Evolutionary conservation across 192 early-diverging fungal genomes (phyloP).

Genomic region (Coemansia sp.): DNA sequence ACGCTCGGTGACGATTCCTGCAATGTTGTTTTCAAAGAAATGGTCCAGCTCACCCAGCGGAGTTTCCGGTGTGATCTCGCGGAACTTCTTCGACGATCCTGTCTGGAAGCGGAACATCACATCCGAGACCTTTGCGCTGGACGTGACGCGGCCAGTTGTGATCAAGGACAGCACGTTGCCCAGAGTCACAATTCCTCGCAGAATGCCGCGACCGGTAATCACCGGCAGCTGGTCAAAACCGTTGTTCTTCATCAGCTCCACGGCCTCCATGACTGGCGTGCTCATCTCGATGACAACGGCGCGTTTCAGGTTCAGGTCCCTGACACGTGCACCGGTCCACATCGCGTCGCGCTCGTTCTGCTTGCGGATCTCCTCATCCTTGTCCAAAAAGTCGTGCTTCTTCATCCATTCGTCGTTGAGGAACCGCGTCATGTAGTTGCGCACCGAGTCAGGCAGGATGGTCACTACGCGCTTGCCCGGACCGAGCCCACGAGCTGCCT

Average conservation of each 20-base stretch:
- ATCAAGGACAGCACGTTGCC: slow-evolving; percentile 85
- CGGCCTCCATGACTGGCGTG: slow-evolving; percentile 77
- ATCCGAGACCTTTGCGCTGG: slow-evolving; percentile 65
- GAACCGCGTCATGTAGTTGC: slow-evolving; percentile 99
- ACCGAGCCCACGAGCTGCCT: slow-evolving; percentile 82
- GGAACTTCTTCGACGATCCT: slow-evolving; percentile 69
- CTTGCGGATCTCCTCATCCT: slow-evolving; percentile 57
- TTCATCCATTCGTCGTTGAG: slow-evolving; percentile 99
- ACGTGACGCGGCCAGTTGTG: slow-evolving; percentile 66
- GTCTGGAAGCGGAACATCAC: slow-evolving; percentile 83
- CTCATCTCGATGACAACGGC: slow-evolving; percentile 84
- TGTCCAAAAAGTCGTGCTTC: slow-evolving; percentile 84
- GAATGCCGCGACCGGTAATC: slow-evolving; percentile 61
- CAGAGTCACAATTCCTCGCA: slow-evolving; percentile 87
- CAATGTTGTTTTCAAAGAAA: slow-evolving; percentile 93
- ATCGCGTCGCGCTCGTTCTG: slow-evolving; percentile 70
- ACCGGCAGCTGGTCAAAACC: slow-evolving; percentile 97
- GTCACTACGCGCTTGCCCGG: slow-evolving; percentile 91
- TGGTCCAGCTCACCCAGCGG: slow-evolving; percentile 77
- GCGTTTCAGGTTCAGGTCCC: slow-evolving; percentile 76
- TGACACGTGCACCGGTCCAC: slow-evolving; percentile 80
- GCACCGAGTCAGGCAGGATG: slow-evolving; percentile 94
- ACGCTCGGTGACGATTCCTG: slow-evolving; percentile 86
- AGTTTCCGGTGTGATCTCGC: slow-evolving; percentile 85
- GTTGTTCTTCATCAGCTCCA: slow-evolving; percentile 82